Percentiles rank a stretch among this genome's conserved stretches.
Conservation (phyloP, 441 rosid genomes). For the Manihot esculenta region DNA sequence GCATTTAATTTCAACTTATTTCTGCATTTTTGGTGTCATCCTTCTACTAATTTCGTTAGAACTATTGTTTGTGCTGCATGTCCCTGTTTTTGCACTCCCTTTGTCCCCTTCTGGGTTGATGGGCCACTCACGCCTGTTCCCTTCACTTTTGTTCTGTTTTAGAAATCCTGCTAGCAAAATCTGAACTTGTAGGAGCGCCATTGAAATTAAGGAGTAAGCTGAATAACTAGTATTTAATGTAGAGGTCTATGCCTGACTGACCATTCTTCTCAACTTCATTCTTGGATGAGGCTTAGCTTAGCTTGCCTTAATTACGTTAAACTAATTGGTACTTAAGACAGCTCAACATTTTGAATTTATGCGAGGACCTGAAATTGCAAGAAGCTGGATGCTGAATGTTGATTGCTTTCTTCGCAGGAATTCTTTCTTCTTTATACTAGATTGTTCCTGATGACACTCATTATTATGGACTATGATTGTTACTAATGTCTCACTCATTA, state of each 20-base stretch:
- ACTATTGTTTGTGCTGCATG: background rate
- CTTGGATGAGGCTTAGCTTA: background rate
- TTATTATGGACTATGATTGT: background rate
- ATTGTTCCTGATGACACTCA: background rate
- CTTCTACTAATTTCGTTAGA: background rate
- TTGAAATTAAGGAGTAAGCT: background rate
- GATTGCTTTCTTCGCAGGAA: background rate
- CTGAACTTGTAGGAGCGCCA: background rate
- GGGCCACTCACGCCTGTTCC: background rate
- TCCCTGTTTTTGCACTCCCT: background rate
- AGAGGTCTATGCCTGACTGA: background rate
- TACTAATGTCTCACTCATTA: background rate
- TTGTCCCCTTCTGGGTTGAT: background rate
- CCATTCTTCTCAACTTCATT: background rate
- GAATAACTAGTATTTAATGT: background rate
- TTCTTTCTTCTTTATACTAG: background rate
- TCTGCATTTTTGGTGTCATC: background rate
- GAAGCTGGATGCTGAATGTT: constrained; percentile 9
- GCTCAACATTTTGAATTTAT: background rate
- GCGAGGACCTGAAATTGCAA: background rate
- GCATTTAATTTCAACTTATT: background rate
- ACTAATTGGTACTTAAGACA: background rate
- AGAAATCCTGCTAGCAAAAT: background rate
- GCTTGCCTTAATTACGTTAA: background rate
- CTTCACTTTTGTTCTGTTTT: background rate